Base-by-base conservation (phyloP, 2,329 filamentous ascomycete genomes). In the Fusarium avenaceum region DNA sequence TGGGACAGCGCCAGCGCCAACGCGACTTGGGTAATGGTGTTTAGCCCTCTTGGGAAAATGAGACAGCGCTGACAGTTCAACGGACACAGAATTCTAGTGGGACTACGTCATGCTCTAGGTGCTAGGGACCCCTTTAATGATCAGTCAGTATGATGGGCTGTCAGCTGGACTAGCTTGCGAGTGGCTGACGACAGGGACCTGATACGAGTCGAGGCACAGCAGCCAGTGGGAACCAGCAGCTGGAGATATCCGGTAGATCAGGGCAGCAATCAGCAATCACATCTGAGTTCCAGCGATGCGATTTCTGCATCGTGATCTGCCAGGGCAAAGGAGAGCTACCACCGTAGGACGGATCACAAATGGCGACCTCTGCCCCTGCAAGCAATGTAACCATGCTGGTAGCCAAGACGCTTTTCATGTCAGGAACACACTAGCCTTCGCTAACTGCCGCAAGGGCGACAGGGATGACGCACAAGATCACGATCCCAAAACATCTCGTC, bases 251-350 rank as follows among this genome's bases (percentile, higher is more conserved):
- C 30, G 30, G 14, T 15, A 33, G 30, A 38, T 38, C 33, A 35
- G 22, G 22, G 14, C 14, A 17, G n/a, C 10, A 17, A 47, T 28
- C n/a, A 28, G 22, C 17, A 47, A 14, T 20, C 30, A 46, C 7
- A 20, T 46, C 30, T 30, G 17, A 19, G 17, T 26, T 26, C 26
- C 26, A 26, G 26, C 24, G 39, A 53, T 53, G 33, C 40, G 22
- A 53, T 47, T 47, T 35, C 24, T 47, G 28, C 40, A 53, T 53
- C 50, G 50, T 53, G 50, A 53, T 53, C 50, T 47, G 43, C 13
- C 50, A 53, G 40, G 50, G 33, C 33, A 35, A 6, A 30, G 10
- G 28, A 30, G 10, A 30, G 11, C 28, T 30, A 4, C 17, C 33
- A 35, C 35, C 35, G 35, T 17, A n/a, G 3, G 35, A 38, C 15